Evolutionary conservation across 495 filamentous ascomycete genomes (phyloP), one percentile per base, ranked within the genome.

Genomic region (Aspergillus bertholletiae): DNA sequence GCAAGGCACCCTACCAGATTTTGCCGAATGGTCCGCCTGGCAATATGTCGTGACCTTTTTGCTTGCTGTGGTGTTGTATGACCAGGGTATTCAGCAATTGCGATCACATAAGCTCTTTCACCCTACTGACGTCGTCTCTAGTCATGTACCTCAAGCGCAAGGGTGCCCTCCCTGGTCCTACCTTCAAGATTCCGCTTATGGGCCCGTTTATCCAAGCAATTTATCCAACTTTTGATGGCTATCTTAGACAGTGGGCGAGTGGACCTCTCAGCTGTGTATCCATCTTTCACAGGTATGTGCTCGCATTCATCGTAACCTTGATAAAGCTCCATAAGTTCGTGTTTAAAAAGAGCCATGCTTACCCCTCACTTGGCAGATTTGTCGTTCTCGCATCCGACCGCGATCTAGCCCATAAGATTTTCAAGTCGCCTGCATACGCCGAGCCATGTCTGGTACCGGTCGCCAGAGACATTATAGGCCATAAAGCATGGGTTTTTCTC

Each of bases 361-460:
- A 57, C 39, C 12, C 21, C 7, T 26, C 26, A 2, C 30, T 24
- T 47, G 48, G 5, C 60, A 96, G 90, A 72, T 97, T 97, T 64
- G 92, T 97, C 57, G 89, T 97, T 34, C 90, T 97, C 60, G 92
- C 90, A 35, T 96, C 92, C 35, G 91, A 89, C 37, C 85, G 92
- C 57, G 92, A 97, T 67, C 84, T 96, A 72, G 87, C 92, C 37
- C 84, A 92, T 59, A 97, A 96, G 68, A 83, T 96, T 46, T 90
- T 97, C 82, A 96, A 96, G 68, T 91, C 90, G 51, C 92, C 92
- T 9, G 58, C 71, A 21, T 96, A 85, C 62, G 88, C 92, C 51
- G 93, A 95, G 72, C 92, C 92, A 27, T 96, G 92, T 67, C 85
- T 97, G 46, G 92, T 97, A 35, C 91, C 96, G 70, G 82, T 88